Evolutionary conservation across 106 monocot species (phyloP).

Genomic region (Apostasia shenzhenica): DNA sequence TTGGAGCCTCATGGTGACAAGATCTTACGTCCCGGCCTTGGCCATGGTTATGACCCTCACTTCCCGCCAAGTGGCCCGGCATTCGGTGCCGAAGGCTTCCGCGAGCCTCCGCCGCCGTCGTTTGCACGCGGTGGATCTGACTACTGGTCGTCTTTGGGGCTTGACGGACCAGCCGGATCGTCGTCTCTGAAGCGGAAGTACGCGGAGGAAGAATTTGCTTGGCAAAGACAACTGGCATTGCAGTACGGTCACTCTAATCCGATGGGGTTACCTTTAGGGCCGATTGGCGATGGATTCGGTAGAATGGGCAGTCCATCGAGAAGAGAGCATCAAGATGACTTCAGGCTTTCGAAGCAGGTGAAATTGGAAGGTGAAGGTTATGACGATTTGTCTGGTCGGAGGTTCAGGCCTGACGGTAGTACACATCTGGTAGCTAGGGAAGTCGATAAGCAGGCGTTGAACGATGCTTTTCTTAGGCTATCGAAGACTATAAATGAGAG

Average conservation of each 20-base stretch:
- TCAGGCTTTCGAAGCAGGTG: constrained; percentile 35
- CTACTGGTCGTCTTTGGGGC: constrained; percentile 27
- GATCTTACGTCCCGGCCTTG: not conserved
- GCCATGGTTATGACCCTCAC: constrained; percentile 14
- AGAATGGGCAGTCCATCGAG: constrained; percentile 12
- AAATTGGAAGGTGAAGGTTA: constrained; percentile 31
- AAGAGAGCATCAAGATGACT: constrained; percentile 20
- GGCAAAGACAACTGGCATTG: constrained; percentile 36
- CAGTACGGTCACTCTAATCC: constrained; percentile 38
- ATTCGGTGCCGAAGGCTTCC: constrained; percentile 27
- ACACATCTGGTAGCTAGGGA: constrained; percentile 4
- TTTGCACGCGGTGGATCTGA: constrained; percentile 12
- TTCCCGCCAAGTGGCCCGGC: constrained; percentile 6
- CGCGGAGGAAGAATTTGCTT: constrained; percentile 48
- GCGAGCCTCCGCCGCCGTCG: constrained; percentile 12
- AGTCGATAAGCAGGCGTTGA: constrained; percentile 55
- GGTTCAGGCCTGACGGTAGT: constrained; percentile 11
- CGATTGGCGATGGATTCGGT: not conserved
- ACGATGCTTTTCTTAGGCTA: constrained; percentile 72
- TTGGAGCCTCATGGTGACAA: constrained; percentile 3
- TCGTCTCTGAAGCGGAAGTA: constrained; percentile 50
- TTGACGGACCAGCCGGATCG: constrained; percentile 3
- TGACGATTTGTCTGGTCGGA: constrained; percentile 14
- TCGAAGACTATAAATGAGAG: constrained; percentile 67
- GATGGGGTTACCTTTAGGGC: constrained; percentile 6